Base-by-base conservation (phyloP, 257 asterid genomes). In the Handroanthus guayacan region DNA sequence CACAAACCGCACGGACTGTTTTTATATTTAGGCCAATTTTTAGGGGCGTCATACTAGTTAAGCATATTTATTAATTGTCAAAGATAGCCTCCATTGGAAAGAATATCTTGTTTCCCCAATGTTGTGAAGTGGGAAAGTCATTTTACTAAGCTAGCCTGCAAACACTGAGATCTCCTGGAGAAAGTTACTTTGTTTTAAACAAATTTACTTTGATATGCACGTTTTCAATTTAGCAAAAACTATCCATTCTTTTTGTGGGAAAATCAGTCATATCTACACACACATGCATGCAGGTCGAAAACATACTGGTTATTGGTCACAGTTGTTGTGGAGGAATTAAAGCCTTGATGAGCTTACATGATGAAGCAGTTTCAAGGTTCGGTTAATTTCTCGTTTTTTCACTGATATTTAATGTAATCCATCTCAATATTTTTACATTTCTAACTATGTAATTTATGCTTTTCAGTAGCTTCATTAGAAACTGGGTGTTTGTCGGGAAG, bases 301-400 rank as follows among this genome's bases (percentile, higher is more conserved):
- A 93, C 77, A 78, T 95, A 83, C 84, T 95, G 63, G 87, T 93
- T 62, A 80, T 93, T 70, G 99, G 99, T 58, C 99, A 95, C 82
- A 93, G 98, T 85, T 85, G 97, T 68, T 95, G 99, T 78, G 99
- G 99, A 44, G 99, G 99, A 73, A 95, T 95, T 66, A 88, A 67
- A 82, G 98, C 99, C 67, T 85, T 95, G 80, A 95, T 93, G 98
- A 90, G 97, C 82, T 84, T 91, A 91, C 83, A 86, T 37, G 97
- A 93, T 71, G 96, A 93, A 55, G 74, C 16, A 39, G 64, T 12
- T 62, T 84, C 97, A 55, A 89, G 98, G 98, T 93, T 81, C 74
- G 39, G 45, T 72, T 55, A 9, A 47, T 34, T 75, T 44, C 50
- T 64, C 39, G 11, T 58, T 14, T 71, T 10, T 78, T 78, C 72